Evolutionary conservation across 2,329 filamentous ascomycete species (phyloP).

Genomic region (Sporothrix dimorphospora): DNA sequence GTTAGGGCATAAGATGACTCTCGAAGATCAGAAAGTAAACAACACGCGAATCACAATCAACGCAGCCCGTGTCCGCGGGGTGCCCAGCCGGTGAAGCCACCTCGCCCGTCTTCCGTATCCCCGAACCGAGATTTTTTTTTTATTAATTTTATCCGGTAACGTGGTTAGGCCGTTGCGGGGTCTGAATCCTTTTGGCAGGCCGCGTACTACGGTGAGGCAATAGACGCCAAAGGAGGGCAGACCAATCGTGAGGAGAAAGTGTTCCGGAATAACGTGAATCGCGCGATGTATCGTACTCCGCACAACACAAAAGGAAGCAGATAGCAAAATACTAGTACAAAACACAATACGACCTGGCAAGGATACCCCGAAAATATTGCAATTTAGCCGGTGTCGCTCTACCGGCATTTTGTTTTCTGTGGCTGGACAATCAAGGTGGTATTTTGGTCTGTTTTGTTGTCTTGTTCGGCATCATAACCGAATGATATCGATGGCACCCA

Average conservation of each 20-base stretch:
- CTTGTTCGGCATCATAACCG: not conserved
- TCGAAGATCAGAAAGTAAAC: not conserved
- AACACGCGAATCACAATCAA: not conserved
- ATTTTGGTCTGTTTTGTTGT: not conserved
- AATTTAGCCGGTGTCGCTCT: not conserved
- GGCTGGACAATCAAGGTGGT: not conserved
- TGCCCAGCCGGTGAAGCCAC: not conserved
- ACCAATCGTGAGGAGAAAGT: not conserved
- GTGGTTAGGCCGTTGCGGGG: constrained; percentile 12
- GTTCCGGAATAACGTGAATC: not conserved
- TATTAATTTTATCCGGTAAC: not conserved
- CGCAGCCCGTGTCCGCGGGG: not conserved
- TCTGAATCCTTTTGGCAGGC: not conserved
- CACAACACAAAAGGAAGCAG: not conserved
- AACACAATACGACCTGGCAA: not conserved
- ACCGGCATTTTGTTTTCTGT: not conserved
- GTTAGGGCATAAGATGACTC: not conserved
- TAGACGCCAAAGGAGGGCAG: not conserved
- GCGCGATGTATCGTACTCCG: not conserved
- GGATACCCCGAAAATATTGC: not conserved
- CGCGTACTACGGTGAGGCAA: not conserved
- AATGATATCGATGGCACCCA: not conserved
- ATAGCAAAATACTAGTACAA: not conserved
- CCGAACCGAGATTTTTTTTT: not conserved
- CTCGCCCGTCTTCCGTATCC: not conserved